Base-by-base conservation (phyloP, 2,329 filamentous ascomycete species). In the Claviceps humidiphila region DNA sequence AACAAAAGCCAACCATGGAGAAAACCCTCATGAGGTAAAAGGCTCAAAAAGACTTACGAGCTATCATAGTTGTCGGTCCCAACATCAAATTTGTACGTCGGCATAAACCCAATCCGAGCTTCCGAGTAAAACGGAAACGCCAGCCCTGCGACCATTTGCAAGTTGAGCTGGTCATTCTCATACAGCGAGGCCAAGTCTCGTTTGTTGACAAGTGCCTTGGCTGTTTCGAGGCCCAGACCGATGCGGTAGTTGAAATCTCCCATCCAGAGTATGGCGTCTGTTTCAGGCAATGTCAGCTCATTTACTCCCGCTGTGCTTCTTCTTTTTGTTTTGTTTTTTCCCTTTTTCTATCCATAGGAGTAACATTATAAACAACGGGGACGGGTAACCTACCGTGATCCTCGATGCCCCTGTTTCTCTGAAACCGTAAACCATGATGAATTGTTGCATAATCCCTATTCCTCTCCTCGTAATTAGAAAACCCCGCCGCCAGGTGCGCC, bases 171-270 rank as follows among this genome's bases (percentile, higher is more conserved):
- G 62, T 97, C 91, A 61, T 96, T 94, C 56, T 93, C 86, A 64
- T 95, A 94, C 49, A 97, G 70, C 17, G 77, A 83, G 52, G 85
- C 86, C 11, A 95, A 73, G 61, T 96, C 85, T 26, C 79, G 74
- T 51, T 78, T 76, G 59, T 84, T 78, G 51, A 95, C 81, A 9
- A 95, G 71, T 37, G 82, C 78, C 58, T 87, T 84, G 7, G 89
- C 87, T 54, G 77, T 82, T 41, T 95, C 89, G 57, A 88, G 82
- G 45, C 77, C 78, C 53, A 97, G 75, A 1, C 90, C 91, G 60
- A 98, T 95, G 17, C 93, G 85, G 68, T 98, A 98, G 64, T 98
- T 98, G 73, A 98, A 98, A 66, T 98, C 93, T 5, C 93, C 93
- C 43, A 96, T 77, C 91, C 93, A 98, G 51, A 96, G 84, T 39